A percentile compares a stretch with the other conserved stretches of the same genome.
Evolutionary conservation across 331 rosid genomes (phyloP).

Genomic region (Rhamnella rubrinervis): DNA sequence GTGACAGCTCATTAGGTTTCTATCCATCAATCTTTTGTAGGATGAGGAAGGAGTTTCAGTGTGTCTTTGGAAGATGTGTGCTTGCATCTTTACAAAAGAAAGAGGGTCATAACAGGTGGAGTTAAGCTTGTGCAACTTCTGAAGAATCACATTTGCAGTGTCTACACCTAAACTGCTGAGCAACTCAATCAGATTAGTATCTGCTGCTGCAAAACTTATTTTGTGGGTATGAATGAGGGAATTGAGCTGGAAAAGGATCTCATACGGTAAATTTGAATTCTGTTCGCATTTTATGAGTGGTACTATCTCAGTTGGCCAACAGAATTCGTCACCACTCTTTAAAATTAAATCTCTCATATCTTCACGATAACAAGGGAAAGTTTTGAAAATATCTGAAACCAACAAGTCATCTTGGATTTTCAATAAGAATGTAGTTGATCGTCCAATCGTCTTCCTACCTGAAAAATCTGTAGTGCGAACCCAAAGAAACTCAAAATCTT

Average conservation of each 20-base stretch:
- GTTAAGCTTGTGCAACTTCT: conserved; percentile 66
- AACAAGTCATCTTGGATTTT: conserved; percentile 51
- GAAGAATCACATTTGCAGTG: conserved; percentile 50
- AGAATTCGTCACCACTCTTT: conserved; percentile 49
- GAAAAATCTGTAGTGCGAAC: conserved; percentile 79
- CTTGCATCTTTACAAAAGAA: conserved; percentile 49
- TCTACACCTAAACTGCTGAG: conserved; percentile 51
- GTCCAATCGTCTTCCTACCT: conserved; percentile 59
- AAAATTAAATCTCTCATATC: conserved; percentile 43
- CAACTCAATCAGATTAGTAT: conserved; percentile 51
- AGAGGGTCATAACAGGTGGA: conserved; percentile 70
- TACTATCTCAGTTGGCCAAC: conserved; percentile 50
- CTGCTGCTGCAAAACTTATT: conserved; percentile 63
- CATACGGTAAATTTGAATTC: conserved; percentile 50
- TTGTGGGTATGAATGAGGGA: conserved; percentile 87
- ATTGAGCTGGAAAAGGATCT: conserved; percentile 72
- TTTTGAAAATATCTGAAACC: conserved; percentile 40
- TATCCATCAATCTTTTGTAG: conserved; percentile 43
- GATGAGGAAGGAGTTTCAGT: conserved; percentile 30
- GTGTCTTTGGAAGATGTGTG: conserved; percentile 42
- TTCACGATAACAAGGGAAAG: conserved; percentile 63
- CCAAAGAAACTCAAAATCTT: conserved; percentile 74
- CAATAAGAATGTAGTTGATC: conserved; percentile 72
- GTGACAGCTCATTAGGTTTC: conserved; percentile 83
- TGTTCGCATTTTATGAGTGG: conserved; percentile 56